Evolutionary conservation across 1,284 basidiomycete species (phyloP).

Genomic region (Trichosporon faecale): DNA sequence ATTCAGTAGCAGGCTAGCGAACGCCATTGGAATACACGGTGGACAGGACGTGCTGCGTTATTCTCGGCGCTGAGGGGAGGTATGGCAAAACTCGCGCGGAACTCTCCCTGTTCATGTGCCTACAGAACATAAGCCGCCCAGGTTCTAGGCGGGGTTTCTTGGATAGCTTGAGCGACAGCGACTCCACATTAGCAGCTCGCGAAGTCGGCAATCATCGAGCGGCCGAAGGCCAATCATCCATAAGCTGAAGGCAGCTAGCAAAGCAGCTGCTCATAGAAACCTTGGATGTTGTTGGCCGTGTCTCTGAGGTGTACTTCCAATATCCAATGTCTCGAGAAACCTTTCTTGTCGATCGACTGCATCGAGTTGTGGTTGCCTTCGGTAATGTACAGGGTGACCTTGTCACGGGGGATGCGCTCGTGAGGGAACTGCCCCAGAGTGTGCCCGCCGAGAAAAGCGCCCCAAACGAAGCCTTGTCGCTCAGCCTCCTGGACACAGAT

Average conservation of each 20-base stretch:
- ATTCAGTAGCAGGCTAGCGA: too few relatives aligned
- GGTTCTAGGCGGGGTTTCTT: too few relatives aligned
- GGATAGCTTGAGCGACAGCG: too few relatives aligned
- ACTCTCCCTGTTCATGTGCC: too few relatives aligned
- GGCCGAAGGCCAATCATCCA: neutral
- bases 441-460: constrained; percentile 22
- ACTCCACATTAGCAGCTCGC: too few relatives aligned
- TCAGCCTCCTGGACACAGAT: constrained; percentile 12
- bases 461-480: constrained; percentile 16
- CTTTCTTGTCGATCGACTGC: constrained; percentile 15
- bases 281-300: constrained; percentile 15
- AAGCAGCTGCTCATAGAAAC: constrained; percentile 26
- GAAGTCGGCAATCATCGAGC: too few relatives aligned
- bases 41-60: too few relatives aligned
- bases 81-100: too few relatives aligned
- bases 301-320: constrained; percentile 24
- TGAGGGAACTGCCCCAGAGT: constrained; percentile 23
- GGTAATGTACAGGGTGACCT: constrained; percentile 24
- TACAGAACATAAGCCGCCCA: too few relatives aligned
- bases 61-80: too few relatives aligned
- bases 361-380: constrained; percentile 17
- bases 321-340: constrained; percentile 22
- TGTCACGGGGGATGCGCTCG: constrained; percentile 26
- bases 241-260: neutral
- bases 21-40: too few relatives aligned